Conservation (phyloP, 345 rosid species). For the Citropsis articulata region DNA sequence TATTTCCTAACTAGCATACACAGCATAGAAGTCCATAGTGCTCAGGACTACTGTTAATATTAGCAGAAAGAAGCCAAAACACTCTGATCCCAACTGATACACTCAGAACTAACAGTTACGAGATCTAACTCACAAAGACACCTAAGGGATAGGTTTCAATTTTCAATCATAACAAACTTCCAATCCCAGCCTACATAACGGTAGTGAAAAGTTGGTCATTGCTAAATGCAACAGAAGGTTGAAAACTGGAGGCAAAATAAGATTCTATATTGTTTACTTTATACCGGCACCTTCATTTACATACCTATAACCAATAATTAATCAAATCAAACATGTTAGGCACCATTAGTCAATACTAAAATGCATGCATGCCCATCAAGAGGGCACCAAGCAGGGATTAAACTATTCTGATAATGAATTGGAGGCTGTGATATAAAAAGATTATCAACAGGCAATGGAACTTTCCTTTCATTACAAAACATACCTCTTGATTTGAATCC, state of each 20-base stretch:
- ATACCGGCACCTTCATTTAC: neutral
- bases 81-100: neutral
- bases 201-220: neutral
- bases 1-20: neutral
- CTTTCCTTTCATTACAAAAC: constrained; percentile 3
- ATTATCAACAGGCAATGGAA: neutral
- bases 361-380: neutral
- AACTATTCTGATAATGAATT: neutral
- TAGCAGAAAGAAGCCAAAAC: neutral
- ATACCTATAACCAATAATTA: neutral
- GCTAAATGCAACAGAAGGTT: neutral
- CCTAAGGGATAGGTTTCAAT: neutral
- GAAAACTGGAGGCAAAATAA: neutral
- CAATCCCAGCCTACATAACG: neutral
- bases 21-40: neutral
- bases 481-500: constrained; percentile 96
- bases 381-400: neutral
- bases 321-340: neutral
- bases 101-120: neutral
- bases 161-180: neutral
- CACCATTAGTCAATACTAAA: neutral
- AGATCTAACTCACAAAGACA: neutral
- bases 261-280: neutral
- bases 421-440: neutral
- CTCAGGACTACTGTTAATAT: neutral